Evolutionary conservation across 805 yeast species (phyloP), one percentile per base, ranked within the genome.

Genomic region (Yarrowia osloensis): DNA sequence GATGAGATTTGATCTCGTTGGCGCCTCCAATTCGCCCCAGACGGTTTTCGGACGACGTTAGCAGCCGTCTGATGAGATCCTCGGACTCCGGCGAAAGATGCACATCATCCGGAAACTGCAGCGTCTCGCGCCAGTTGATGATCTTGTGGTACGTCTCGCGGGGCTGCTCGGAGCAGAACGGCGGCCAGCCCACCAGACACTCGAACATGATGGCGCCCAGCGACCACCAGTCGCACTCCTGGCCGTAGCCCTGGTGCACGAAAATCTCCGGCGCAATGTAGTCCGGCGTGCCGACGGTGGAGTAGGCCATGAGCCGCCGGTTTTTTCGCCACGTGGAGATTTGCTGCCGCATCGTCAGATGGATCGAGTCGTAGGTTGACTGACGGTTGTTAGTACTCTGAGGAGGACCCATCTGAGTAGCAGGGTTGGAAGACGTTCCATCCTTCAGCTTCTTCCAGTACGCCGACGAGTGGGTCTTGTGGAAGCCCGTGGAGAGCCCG

Each of bases 171-270:
- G 95, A 88, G 79, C 97, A 92, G 77, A 92, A 92, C 55, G 98
- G 98, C 28, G 98, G 97, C 97, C 97, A 92, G n/a, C 35, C 98
- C 69, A 92, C 90, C 69, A 92, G 80, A 80, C 98, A 92, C 81
- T 92, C 98, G 77, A 89, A 92, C 98, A 92, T 93, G 74, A 92
- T 92, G 0, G 97, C 97, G 33, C 98, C 98, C 52, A 92, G 79
- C 9, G 96, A 89, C 98, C 98, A 92, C 98, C 98, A 92, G 77
- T 92, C 98, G 79, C 98, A 92, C 75, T 92, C 97, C 78, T 91
- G 97, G 13, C 97, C 97, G 77, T 92, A 92, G 5, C 98, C 98
- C 79, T 92, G 95, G 73, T 91, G 91, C 57, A 91, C 81, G 73
- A 92, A 92, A 69, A 92, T 93, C 76, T 92, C 98, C 0, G 98